phyloP scores from a whole-genome alignment of 495 filamentous ascomycete species.

The Wilcoxina mikolae region DNA sequence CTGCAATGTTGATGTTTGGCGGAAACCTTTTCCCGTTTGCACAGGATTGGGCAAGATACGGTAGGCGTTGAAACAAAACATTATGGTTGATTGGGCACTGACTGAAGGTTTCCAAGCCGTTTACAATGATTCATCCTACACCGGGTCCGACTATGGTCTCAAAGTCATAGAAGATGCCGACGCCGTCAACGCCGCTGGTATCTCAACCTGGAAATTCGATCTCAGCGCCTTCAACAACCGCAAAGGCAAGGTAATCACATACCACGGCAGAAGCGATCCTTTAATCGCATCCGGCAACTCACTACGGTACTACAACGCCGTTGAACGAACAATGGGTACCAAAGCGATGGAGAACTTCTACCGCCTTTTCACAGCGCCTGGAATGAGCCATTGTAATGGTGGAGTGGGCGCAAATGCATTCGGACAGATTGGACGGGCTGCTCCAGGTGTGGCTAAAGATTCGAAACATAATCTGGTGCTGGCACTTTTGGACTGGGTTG shows the following conservation, averaged over 20 bases:
- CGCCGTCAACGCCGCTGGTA: conserved; percentile 33
- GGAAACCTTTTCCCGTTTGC: conserved; percentile 2
- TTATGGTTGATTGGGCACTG: no score
- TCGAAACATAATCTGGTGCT: conserved; percentile 34
- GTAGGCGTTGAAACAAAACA: no score
- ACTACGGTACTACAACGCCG: conserved; percentile 35
- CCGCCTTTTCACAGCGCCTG: conserved; percentile 31
- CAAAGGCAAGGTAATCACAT: conserved; percentile 42
- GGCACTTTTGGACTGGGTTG: conserved; percentile 41
- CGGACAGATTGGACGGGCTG: conserved; percentile 23
- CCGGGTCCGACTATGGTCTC: conserved; percentile 19
- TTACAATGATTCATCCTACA: not conserved
- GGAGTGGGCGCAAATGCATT: conserved; percentile 14
- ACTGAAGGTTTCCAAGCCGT: no score
- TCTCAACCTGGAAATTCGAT: conserved; percentile 37
- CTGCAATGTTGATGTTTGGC: not conserved
- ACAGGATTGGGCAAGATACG: conserved; percentile 31
- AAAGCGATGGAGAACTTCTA: not conserved
- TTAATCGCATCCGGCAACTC: conserved; percentile 34
- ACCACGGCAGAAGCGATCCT: conserved; percentile 40
- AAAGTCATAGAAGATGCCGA: conserved; percentile 31
- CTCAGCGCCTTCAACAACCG: conserved; percentile 34
- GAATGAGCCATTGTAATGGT: conserved; percentile 27
- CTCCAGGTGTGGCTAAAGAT: conserved; percentile 34
- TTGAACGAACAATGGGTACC: conserved; percentile 16